These are phyloP conservation scores for Mycena maculata DNA, from an alignment of 768 basidiomycete genomes.

Conservation along the genomic window DNA sequence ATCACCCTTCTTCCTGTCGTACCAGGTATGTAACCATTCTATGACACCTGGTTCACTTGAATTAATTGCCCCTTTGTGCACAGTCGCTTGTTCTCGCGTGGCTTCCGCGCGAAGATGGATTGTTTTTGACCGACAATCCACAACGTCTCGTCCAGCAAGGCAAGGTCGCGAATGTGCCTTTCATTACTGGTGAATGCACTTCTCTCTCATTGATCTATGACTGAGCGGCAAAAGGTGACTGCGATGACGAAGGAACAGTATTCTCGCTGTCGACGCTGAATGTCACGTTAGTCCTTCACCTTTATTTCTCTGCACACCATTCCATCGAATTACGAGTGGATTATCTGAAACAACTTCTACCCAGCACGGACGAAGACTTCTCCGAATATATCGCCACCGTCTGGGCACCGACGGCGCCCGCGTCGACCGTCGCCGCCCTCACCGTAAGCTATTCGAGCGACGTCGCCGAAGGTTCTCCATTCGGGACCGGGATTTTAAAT, in stretches of 20 bases:
- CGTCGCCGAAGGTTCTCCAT: conserved; percentile 57
- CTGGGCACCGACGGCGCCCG: neutral
- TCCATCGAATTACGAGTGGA: too few species aligned
- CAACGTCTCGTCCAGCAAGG: conserved; percentile 55
- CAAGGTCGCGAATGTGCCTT: conserved; percentile 58
- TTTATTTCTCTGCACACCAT: too few species aligned
- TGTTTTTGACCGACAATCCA: conserved; percentile 57
- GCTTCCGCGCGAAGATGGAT: conserved; percentile 62
- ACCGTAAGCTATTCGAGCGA: neutral
- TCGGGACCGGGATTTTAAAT: conserved; percentile 54
- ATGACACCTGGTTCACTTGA: neutral
- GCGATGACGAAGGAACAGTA: conserved; percentile 70
- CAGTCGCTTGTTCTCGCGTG: conserved; percentile 57
- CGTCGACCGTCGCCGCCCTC: neutral
- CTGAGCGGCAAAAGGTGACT: conserved; percentile 50
- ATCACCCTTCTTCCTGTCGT: conserved; percentile 54
- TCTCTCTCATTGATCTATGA: neutral
- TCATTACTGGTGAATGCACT: conserved; percentile 54
- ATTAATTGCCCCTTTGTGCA: neutral
- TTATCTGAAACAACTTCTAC: neutral
- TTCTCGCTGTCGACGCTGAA: conserved; percentile 61
- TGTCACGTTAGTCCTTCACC: conserved; percentile 56
- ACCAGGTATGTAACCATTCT: conserved; percentile 48
- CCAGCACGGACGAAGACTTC: conserved; percentile 28
- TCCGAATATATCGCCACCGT: neutral